Percentiles rank a stretch among this genome's conserved stretches.
Conservation (phyloP, 495 filamentous ascomycete species). For the Trichoderma reesei region DNA sequence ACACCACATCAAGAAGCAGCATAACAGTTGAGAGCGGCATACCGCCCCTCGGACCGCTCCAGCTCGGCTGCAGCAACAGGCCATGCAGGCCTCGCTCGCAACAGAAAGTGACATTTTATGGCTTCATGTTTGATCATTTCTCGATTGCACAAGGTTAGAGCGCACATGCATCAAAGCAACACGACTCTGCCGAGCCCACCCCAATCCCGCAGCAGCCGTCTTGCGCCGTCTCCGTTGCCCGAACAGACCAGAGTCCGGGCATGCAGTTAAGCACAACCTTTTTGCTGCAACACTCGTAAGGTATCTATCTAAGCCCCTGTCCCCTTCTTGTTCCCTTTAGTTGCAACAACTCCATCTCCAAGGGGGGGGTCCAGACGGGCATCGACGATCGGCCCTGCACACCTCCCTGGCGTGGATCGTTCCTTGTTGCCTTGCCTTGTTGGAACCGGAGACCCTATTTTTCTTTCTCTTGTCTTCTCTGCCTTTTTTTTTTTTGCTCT, state of each 20-base stretch:
- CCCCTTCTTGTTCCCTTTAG: no score
- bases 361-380: no score
- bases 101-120: conserved; percentile 1
- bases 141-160: no score
- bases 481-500: no score
- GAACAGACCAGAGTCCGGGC: no score
- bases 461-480: not conserved
- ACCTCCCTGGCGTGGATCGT: not conserved
- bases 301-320: no score
- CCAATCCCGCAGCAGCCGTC: not conserved
- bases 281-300: no score
- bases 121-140: no score
- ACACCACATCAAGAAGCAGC: not conserved
- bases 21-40: no score
- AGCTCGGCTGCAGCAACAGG: not conserved
- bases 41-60: no score
- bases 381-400: conserved; percentile 3
- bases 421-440: conserved; percentile 1
- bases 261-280: no score
- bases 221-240: not conserved
- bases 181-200: not conserved
- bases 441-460: not conserved
- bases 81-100: not conserved
- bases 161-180: not conserved
- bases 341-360: no score